A percentile compares a stretch with the other conserved stretches of the same genome.
Conservation (phyloP, 768 basidiomycete genomes). For the Podaxis sp. region DNA sequence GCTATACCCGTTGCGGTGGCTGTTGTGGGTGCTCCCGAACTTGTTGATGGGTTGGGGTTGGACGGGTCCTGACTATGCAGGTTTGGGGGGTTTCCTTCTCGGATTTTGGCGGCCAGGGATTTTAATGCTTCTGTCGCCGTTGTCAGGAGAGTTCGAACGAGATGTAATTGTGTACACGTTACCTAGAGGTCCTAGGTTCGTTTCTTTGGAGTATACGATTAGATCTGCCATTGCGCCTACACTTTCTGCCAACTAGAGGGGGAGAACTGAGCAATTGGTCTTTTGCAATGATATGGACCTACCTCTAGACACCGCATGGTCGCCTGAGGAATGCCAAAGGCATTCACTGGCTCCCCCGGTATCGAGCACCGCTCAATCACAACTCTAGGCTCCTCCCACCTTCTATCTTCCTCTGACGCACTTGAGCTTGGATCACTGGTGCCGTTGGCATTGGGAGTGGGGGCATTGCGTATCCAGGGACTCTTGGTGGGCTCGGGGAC, state of each 20-base stretch:
- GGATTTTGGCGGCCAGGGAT: conserved; percentile 39
- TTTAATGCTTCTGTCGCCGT: conserved; percentile 38
- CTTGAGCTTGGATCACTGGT: conserved; percentile 2
- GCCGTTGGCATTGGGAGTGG: conserved; percentile 19
- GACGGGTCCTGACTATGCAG: conserved; percentile 15
- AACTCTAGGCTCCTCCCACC: conserved; percentile 67
- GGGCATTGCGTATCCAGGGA: conserved; percentile 28
- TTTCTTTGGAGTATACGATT: conserved; percentile 60
- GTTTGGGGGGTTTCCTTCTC: conserved; percentile 32
- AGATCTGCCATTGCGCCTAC: conserved; percentile 80
- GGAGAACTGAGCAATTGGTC: not conserved
- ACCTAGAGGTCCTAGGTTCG: conserved; percentile 66
- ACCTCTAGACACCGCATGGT: conserved; percentile 90
- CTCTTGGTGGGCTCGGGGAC: conserved; percentile 41
- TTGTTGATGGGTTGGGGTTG: not conserved
- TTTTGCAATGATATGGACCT: conserved; percentile 18
- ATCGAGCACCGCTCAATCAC: conserved; percentile 62
- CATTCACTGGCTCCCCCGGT: conserved; percentile 83
- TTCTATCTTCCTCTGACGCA: conserved; percentile 50
- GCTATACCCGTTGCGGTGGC: conserved; percentile 12
- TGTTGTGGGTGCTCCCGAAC: conserved; percentile 14
- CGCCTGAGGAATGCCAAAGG: conserved; percentile 85
- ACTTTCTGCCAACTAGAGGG: conserved; percentile 70
- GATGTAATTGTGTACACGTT: conserved; percentile 24
- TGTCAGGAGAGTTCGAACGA: not conserved